phyloP scores from a whole-genome alignment of 2,329 filamentous ascomycete genomes.

The Beauveria brongniartii region DNA sequence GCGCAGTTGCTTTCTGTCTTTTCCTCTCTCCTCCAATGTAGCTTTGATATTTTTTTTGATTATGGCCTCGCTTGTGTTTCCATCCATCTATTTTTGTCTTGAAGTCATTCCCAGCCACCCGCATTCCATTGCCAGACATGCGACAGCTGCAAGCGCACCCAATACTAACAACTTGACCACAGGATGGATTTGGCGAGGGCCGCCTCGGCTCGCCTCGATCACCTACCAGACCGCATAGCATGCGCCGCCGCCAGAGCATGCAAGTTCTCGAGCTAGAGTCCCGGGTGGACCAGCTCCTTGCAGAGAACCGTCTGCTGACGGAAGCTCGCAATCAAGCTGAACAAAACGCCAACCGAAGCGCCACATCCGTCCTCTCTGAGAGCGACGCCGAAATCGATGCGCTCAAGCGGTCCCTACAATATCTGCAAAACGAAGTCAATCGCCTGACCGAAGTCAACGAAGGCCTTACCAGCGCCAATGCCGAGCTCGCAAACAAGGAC shows the following conservation, averaged over 20 bases:
- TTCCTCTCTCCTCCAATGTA: background rate
- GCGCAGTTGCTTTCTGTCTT: constrained; percentile 11
- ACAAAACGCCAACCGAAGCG: constrained; percentile 54
- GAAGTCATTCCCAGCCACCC: constrained; percentile 5
- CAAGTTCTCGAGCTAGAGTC: constrained; percentile 88
- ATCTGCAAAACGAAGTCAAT: constrained; percentile 72
- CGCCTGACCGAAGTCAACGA: constrained; percentile 78
- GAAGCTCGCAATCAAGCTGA: constrained; percentile 66
- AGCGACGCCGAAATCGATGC: constrained; percentile 81
- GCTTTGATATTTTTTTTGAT: background rate
- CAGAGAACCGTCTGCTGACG: constrained; percentile 74
- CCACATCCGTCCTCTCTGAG: constrained; percentile 65
- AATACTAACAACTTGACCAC: constrained; percentile 20
- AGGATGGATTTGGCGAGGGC: constrained; percentile 93
- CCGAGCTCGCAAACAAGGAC: constrained; percentile 67
- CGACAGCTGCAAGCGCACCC: background rate
- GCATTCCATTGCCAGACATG: background rate
- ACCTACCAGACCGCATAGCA: constrained; percentile 86
- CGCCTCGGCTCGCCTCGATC: constrained; percentile 80
- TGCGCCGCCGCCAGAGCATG: constrained; percentile 96
- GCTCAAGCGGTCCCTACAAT: constrained; percentile 69
- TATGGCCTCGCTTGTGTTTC: constrained; percentile 3
- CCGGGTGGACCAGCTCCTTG: constrained; percentile 72
- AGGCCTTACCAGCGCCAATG: constrained; percentile 68
- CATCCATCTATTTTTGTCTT: background rate